A percentile compares a stretch with the other conserved stretches of the same genome.
These are phyloP conservation scores for Globisporangium orthogonon DNA, from an alignment of 352 stramenopile genomes.

Conservation along the genomic window DNA sequence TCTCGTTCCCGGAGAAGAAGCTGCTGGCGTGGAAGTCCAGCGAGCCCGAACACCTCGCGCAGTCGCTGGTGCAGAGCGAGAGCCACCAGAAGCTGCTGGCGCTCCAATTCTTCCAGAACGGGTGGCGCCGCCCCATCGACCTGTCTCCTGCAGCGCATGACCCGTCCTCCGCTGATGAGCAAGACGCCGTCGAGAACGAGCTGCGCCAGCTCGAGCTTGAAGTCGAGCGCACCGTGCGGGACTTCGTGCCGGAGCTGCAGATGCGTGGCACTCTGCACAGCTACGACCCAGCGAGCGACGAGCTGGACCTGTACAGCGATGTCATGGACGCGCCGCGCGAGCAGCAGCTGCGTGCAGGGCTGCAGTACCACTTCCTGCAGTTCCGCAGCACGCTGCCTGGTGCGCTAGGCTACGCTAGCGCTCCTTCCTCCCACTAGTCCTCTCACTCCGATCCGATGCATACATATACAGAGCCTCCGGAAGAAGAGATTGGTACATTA, in stretches of 20 bases:
- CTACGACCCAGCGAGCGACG: slow-evolving; percentile 11
- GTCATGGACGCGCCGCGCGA: slow-evolving; percentile 27
- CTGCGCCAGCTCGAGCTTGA: slow-evolving; percentile 20
- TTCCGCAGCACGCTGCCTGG: slow-evolving; percentile 21
- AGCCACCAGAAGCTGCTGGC: slow-evolving; percentile 23
- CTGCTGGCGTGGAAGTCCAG: not conserved
- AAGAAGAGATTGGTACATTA: not conserved
- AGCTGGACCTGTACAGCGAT: slow-evolving; percentile 10
- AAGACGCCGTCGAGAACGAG: slow-evolving; percentile 5
- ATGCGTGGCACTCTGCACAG: not conserved
- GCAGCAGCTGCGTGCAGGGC: slow-evolving; percentile 26
- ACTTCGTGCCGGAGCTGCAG: slow-evolving; percentile 35
- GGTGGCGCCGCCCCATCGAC: slow-evolving; percentile 20
- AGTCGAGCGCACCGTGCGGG: slow-evolving; percentile 23
- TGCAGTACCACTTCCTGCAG: slow-evolving; percentile 59
- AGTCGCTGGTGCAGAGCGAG: slow-evolving; percentile 30
- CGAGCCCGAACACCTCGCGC: slow-evolving; percentile 18
- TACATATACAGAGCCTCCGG: too few relatives aligned
- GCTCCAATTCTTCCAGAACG: slow-evolving; percentile 46
- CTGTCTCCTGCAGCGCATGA: slow-evolving; percentile 11
- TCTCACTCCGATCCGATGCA: not conserved
- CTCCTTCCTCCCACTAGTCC: not conserved
- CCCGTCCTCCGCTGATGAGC: not conserved
- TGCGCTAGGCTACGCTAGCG: not conserved
- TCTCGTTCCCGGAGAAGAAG: slow-evolving; percentile 6